phyloP scores from a whole-genome alignment of 192 early-diverging fungal genomes.

The Gaertneriomyces semiglobifer region DNA sequence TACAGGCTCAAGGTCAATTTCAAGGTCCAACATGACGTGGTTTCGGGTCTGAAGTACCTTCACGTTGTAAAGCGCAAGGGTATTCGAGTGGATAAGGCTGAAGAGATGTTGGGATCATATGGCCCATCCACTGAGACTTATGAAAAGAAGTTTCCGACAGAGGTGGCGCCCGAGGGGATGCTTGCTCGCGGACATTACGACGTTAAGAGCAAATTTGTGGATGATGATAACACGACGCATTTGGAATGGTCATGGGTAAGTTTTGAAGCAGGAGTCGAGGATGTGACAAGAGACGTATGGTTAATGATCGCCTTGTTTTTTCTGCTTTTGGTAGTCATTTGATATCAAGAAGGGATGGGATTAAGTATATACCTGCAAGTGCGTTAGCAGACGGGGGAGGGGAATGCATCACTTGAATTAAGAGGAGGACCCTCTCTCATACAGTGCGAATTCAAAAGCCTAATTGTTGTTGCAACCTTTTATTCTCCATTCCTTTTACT shows the following conservation, averaged over 20 bases:
- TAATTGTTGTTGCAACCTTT: too few relatives aligned
- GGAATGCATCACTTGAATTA: too few relatives aligned
- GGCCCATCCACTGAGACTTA: slow-evolving; percentile 74
- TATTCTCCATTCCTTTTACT: too few relatives aligned
- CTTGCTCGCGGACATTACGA: slow-evolving; percentile 88
- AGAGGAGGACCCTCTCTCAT: too few relatives aligned
- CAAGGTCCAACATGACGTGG: slow-evolving; percentile 91
- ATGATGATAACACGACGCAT: slow-evolving; percentile 82
- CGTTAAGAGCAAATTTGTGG: slow-evolving; percentile 88
- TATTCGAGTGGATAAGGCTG: slow-evolving; percentile 81
- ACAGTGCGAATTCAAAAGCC: too few relatives aligned
- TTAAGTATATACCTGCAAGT: slow-evolving; percentile 16
- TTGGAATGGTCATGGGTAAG: slow-evolving; percentile 77
- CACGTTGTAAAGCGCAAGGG: slow-evolving; percentile 88
- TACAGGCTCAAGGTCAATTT: slow-evolving; percentile 93
- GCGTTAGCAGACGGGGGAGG: too few relatives aligned
- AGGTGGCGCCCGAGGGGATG: slow-evolving; percentile 91
- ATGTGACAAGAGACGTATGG: background rate
- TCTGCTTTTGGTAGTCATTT: slow-evolving; percentile 44
- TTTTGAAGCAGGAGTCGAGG: background rate
- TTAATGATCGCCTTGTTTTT: background rate
- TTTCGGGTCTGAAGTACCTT: slow-evolving; percentile 91
- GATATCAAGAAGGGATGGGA: slow-evolving; percentile 91
- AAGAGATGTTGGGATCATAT: slow-evolving; percentile 97
- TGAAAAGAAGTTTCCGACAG: slow-evolving; percentile 81